Evolutionary conservation across 345 rosid genomes (phyloP).

Genomic region (Camelina sativa): DNA sequence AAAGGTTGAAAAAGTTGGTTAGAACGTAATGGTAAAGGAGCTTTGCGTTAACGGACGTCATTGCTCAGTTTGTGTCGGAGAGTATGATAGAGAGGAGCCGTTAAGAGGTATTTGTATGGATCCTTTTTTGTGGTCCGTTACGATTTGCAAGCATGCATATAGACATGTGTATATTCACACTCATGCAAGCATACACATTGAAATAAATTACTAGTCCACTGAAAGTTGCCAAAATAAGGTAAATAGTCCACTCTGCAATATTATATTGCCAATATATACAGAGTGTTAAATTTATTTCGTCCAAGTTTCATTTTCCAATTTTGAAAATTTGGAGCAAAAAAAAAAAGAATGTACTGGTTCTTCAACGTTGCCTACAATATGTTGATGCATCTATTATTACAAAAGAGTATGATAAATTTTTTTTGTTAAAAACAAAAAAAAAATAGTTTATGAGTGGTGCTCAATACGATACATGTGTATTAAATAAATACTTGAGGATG

Average conservation of each 20-base stretch:
- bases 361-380: too few species aligned
- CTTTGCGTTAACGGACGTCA: constrained; percentile 41
- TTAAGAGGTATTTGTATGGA: constrained; percentile 31
- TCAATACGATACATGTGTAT: constrained; percentile 1
- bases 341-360: too few species aligned
- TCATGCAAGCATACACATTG: constrained; percentile 47
- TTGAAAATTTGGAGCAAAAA: too few species aligned
- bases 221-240: constrained; percentile 33
- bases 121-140: constrained; percentile 39
- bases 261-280: too few species aligned
- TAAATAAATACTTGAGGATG: background rate
- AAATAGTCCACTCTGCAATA: background rate
- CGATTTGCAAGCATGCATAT: constrained; percentile 32
- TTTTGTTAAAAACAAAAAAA: too few species aligned
- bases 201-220: constrained; percentile 27
- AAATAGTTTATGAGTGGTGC: background rate
- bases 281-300: too few species aligned
- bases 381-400: too few species aligned
- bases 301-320: too few species aligned
- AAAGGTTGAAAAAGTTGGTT: constrained; percentile 35
- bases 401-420: too few species aligned
- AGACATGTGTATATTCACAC: constrained; percentile 40
- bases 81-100: constrained; percentile 20
- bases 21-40: constrained; percentile 39
- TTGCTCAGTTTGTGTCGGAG: constrained; percentile 31